Conservation (phyloP, 176 grass and related monocot genomes). For the Elymus sibiricus region DNA sequence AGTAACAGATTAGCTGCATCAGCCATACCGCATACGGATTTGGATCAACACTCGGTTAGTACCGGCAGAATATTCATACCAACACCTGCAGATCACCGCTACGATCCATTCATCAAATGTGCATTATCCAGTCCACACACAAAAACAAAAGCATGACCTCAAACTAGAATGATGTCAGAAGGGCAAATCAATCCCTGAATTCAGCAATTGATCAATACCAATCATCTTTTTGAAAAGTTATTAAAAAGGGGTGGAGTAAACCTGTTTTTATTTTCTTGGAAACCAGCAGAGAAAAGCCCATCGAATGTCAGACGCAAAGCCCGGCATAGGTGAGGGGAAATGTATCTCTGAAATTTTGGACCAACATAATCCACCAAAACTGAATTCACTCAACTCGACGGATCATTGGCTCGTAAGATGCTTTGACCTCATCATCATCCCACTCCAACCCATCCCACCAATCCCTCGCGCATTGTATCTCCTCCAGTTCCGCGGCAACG, state of each 20-base stretch:
- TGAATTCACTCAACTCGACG: constrained; percentile 24
- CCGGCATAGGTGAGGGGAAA: background rate
- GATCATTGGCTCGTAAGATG: constrained; percentile 44
- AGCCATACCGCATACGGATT: background rate
- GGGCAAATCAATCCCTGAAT: background rate
- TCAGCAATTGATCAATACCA: background rate
- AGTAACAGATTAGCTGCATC: background rate
- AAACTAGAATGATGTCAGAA: background rate
- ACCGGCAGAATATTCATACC: background rate
- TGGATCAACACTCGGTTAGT: background rate
- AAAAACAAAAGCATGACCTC: background rate
- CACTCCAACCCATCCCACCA: constrained; percentile 72
- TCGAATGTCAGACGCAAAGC: background rate
- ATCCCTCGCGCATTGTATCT: constrained; percentile 51
- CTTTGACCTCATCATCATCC: constrained; percentile 73
- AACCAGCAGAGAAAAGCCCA: background rate
- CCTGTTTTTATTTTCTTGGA: background rate
- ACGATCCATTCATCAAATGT: background rate
- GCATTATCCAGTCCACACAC: too few species aligned
- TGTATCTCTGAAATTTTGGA: background rate
- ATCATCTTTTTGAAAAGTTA: background rate
- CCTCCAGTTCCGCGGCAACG: constrained; percentile 34
- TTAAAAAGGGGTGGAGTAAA: background rate
- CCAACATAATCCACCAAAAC: background rate
- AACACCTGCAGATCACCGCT: background rate